Percentiles rank a stretch among this genome's conserved stretches.
Evolutionary conservation across 495 filamentous ascomycete species (phyloP).

Genomic region (Aspergillus sclerotiicarbonarius): DNA sequence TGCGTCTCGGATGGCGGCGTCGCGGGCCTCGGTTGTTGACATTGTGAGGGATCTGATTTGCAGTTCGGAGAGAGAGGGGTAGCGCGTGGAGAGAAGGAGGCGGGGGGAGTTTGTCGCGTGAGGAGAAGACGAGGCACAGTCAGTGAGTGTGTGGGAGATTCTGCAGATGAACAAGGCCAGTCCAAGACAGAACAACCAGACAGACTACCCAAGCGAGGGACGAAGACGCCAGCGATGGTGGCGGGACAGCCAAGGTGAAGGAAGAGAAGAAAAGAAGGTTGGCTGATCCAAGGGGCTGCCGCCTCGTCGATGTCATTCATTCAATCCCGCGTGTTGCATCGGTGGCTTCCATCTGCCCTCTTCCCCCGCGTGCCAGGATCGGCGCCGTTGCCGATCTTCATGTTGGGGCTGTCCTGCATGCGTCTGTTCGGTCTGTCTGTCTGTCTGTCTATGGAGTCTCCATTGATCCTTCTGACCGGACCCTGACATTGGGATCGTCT

Average conservation of each 20-base stretch:
- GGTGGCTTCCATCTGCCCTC: too few species aligned
- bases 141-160: neutral
- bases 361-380: neutral
- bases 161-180: neutral
- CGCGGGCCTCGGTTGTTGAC: slow-evolving; percentile 34
- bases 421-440: neutral
- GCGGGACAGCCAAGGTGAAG: neutral
- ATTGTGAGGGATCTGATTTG: slow-evolving; percentile 15
- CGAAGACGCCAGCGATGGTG: neutral
- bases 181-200: neutral
- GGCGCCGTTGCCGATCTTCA: neutral
- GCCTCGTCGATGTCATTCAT: slow-evolving; percentile 18
- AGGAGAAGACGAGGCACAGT: neutral
- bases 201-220: neutral
- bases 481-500: neutral
- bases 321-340: neutral
- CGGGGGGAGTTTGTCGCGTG: neutral
- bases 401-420: neutral
- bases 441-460: neutral
- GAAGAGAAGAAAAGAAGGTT: slow-evolving; percentile 6
- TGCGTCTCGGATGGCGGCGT: slow-evolving; percentile 42
- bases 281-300: slow-evolving; percentile 5
- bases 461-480: too few species aligned
- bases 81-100: neutral
- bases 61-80: neutral